Evolutionary conservation across 2,329 filamentous ascomycete genomes (phyloP).

Genomic region (Volutella citrinella): DNA sequence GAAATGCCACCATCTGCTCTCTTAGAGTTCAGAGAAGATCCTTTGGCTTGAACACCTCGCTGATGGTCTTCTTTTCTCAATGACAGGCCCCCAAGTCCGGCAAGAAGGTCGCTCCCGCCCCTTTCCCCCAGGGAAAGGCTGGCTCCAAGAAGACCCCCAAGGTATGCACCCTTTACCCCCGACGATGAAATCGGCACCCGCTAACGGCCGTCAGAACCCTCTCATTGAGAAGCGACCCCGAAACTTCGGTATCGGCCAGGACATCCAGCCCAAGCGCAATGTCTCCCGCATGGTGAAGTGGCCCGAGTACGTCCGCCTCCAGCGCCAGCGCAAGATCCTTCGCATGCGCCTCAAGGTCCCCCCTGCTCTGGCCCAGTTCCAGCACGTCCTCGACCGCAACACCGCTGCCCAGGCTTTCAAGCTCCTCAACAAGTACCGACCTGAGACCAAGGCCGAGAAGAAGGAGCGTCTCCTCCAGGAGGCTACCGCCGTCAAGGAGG

Average conservation of each 20-base stretch:
- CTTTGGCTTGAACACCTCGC: constrained; percentile 75
- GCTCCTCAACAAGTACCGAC: constrained; percentile 99
- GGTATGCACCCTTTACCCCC: constrained; percentile 57
- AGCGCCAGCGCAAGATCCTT: constrained; percentile 92
- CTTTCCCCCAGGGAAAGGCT: constrained; percentile 93
- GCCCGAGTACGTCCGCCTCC: constrained; percentile 98
- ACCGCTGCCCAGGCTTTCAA: constrained; percentile 96
- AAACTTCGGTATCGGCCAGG: constrained; percentile 99
- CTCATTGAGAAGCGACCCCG: constrained; percentile 96
- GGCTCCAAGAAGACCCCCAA: constrained; percentile 91
- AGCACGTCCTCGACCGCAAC: constrained; percentile 94
- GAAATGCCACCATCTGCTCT: constrained; percentile 63
- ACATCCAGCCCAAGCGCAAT: constrained; percentile 96
- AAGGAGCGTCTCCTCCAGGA: constrained; percentile 99
- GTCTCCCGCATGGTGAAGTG: constrained; percentile 98
- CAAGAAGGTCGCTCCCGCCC: constrained; percentile 97
- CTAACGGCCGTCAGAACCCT: constrained; percentile 69
- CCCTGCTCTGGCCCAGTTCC: constrained; percentile 95
- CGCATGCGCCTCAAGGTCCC: constrained; percentile 98
- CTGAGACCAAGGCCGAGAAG: constrained; percentile 99
- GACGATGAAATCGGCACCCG: neutral
- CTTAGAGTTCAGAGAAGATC: constrained; percentile 92
- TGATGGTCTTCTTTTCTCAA: constrained; percentile 99
- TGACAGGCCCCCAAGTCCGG: constrained; percentile 98
- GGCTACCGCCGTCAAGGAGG: constrained; percentile 94